Conservation (phyloP, 805 yeast genomes). For the Zygoascus biomembranicola region DNA sequence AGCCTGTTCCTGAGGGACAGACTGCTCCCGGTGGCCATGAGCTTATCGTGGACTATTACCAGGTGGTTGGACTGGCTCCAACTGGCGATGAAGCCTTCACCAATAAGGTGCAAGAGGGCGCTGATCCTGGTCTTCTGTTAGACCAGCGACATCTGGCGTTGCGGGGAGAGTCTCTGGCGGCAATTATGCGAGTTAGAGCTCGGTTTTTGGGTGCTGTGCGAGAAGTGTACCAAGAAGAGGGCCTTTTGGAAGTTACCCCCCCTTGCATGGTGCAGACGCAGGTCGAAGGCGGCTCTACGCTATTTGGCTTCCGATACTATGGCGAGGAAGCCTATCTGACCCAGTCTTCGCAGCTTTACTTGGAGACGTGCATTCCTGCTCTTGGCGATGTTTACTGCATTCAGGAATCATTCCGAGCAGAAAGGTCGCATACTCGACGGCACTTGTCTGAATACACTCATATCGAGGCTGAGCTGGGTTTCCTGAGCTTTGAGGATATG, state of each 20-base stretch:
- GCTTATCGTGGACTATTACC: constrained; percentile 81
- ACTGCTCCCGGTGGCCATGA: constrained; percentile 97
- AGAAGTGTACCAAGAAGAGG: constrained; percentile 65
- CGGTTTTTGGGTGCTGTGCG: constrained; percentile 65
- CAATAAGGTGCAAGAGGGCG: constrained; percentile 86
- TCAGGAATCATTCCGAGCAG: constrained; percentile 99
- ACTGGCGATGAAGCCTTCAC: constrained; percentile 92
- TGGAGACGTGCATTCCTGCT: constrained; percentile 94
- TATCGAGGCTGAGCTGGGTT: constrained; percentile 89
- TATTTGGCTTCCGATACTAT: constrained; percentile 87
- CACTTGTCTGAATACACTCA: constrained; percentile 96
- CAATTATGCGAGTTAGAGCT: constrained; percentile 93
- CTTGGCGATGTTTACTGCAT: constrained; percentile 96
- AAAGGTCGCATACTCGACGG: constrained; percentile 97
- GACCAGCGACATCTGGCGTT: constrained; percentile 95
- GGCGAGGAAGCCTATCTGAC: constrained; percentile 96
- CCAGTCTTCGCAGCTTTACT: constrained; percentile 92
- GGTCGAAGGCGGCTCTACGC: constrained; percentile 98
- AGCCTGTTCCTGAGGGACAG: constrained; percentile 89
- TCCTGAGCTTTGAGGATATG: constrained; percentile 79
- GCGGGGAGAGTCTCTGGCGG: constrained; percentile 90
- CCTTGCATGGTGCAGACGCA: constrained; percentile 99
- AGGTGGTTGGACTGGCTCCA: constrained; percentile 88
- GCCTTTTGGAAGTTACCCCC: constrained; percentile 86
- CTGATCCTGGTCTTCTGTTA: constrained; percentile 85